phyloP scores from a whole-genome alignment of 495 filamentous ascomycete genomes.

The Aspergillus ostianus region DNA sequence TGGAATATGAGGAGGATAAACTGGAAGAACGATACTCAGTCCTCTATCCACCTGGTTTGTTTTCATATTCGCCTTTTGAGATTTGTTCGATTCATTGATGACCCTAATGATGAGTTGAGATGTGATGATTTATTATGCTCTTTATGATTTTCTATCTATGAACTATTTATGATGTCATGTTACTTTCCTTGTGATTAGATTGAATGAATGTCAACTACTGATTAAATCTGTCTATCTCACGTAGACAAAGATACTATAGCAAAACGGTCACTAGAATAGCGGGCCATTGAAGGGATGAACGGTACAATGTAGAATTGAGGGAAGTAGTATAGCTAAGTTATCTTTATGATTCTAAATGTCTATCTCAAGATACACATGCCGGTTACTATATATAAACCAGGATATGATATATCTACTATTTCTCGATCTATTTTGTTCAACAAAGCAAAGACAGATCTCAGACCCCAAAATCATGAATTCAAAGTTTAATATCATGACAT shows the following conservation, averaged over 20 bases:
- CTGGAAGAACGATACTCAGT: too few species aligned
- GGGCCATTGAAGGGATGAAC: too few species aligned
- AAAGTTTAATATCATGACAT: not conserved
- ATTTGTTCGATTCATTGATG: not conserved
- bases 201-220: not conserved
- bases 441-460: not conserved
- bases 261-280: too few species aligned
- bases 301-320: too few species aligned
- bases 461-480: not conserved
- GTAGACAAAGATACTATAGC: too few species aligned
- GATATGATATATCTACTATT: not conserved
- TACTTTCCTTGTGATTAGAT: not conserved
- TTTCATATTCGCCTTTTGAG: not conserved
- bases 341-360: too few species aligned
- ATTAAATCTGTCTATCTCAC: too few species aligned
- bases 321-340: too few species aligned
- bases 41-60: not conserved
- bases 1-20: too few species aligned
- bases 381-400: not conserved
- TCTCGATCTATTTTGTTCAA: not conserved
- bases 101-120: not conserved
- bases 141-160: slow-evolving; percentile 3
- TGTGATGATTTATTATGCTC: not conserved
- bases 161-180: not conserved
- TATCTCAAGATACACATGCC: too few species aligned